These are phyloP conservation scores for Tolypocladium amazonense DNA, from an alignment of 2,329 filamentous ascomycete genomes.

Conservation along the genomic window DNA sequence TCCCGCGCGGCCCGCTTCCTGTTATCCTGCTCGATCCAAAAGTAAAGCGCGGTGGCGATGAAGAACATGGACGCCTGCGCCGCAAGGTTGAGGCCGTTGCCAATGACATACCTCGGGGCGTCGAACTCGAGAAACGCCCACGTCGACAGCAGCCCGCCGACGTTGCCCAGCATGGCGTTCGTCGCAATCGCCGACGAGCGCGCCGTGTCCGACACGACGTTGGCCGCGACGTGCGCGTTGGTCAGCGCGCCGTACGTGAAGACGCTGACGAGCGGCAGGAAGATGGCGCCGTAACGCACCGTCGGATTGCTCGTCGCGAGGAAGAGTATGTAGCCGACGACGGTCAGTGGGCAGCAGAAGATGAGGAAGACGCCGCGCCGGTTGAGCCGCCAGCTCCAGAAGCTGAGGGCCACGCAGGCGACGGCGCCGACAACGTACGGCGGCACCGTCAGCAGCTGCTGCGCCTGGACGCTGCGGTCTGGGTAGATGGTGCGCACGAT, in stretches of 20 bases:
- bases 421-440: slow-evolving; percentile 58
- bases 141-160: slow-evolving; percentile 51
- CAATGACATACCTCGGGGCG: slow-evolving; percentile 54
- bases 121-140: slow-evolving; percentile 56
- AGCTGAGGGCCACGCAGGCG: slow-evolving; percentile 49
- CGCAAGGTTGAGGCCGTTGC: slow-evolving; percentile 60
- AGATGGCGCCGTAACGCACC: slow-evolving; percentile 57
- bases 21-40: slow-evolving; percentile 57
- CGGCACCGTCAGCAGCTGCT: slow-evolving; percentile 61
- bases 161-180: slow-evolving; percentile 34
- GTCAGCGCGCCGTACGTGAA: slow-evolving; percentile 53
- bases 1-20: slow-evolving; percentile 42
- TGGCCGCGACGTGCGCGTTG: slow-evolving; percentile 56
- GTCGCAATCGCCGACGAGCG: slow-evolving; percentile 50
- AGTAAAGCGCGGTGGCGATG: slow-evolving; percentile 32
- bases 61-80: slow-evolving; percentile 47
- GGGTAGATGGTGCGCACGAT: slow-evolving; percentile 63
- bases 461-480: slow-evolving; percentile 38
- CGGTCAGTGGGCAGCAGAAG: slow-evolving; percentile 45
- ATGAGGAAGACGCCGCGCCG: slow-evolving; percentile 50
- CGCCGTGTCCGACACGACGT: slow-evolving; percentile 59
- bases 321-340: slow-evolving; percentile 61
- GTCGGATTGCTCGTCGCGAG: slow-evolving; percentile 37
- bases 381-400: slow-evolving; percentile 48
- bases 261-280: slow-evolving; percentile 52